phyloP scores from a whole-genome alignment of 768 basidiomycete genomes.

The Pisolithus orientalis region DNA sequence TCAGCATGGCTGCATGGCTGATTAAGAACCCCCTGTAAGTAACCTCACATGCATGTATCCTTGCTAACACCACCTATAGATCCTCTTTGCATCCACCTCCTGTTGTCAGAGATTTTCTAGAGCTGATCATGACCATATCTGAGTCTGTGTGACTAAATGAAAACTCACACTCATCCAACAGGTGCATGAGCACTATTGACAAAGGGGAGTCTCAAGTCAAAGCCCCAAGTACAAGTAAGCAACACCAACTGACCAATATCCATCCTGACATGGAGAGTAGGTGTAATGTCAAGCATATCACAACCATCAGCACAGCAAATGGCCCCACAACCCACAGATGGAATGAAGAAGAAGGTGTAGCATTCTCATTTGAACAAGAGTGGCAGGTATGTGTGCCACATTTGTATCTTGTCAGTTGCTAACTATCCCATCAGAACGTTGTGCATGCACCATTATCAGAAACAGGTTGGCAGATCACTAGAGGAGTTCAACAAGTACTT shows the following conservation, averaged over 20 bases:
- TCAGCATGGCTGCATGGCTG: background rate
- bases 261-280: background rate
- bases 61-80: background rate
- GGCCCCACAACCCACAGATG: background rate
- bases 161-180: too few relatives aligned
- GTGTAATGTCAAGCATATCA: background rate
- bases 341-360: background rate
- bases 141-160: too few relatives aligned
- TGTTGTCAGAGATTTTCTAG: background rate
- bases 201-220: too few relatives aligned
- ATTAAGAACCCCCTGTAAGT: background rate
- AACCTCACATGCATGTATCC: background rate
- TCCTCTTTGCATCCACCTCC: background rate
- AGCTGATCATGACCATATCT: too few relatives aligned
- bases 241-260: too few relatives aligned
- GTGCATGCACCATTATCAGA: too few relatives aligned
- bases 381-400: background rate
- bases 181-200: too few relatives aligned
- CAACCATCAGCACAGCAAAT: background rate
- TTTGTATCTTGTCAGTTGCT: too few relatives aligned
- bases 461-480: too few relatives aligned
- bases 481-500: too few relatives aligned
- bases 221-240: too few relatives aligned
- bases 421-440: too few relatives aligned
- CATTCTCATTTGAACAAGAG: background rate